Evolutionary conservation across 2,329 filamentous ascomycete genomes (phyloP).

Genomic region (Penicillium sp.): DNA sequence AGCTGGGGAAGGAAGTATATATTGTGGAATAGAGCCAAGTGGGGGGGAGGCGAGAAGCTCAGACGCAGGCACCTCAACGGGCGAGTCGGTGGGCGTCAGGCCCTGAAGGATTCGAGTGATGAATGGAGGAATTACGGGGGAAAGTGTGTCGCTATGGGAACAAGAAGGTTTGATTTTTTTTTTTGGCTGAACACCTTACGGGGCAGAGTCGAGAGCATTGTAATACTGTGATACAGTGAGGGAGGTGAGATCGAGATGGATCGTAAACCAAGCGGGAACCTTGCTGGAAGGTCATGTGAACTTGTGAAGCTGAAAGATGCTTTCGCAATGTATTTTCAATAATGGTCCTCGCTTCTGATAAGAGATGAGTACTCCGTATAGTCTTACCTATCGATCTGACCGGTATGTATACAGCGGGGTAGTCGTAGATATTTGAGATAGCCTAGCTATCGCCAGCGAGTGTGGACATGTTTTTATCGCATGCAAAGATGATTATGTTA

Average conservation of each 20-base stretch:
- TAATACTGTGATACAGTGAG: neutral
- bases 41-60: neutral
- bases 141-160: neutral
- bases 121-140: neutral
- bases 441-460: neutral
- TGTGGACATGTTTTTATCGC: neutral
- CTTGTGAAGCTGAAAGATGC: neutral
- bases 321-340: too few species aligned
- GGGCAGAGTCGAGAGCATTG: neutral
- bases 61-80: conserved; percentile 18
- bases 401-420: neutral
- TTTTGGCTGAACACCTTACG: neutral
- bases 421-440: neutral
- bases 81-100: conserved; percentile 19
- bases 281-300: neutral
- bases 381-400: neutral
- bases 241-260: neutral
- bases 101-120: conserved; percentile 15
- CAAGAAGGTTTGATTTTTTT: neutral
- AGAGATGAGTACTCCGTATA: neutral
- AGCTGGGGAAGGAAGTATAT: neutral
- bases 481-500: neutral
- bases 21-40: neutral
- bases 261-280: neutral
- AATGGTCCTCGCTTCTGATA: neutral